Conservation (phyloP, 768 basidiomycete species). For the Phaffia tasmanica region DNA sequence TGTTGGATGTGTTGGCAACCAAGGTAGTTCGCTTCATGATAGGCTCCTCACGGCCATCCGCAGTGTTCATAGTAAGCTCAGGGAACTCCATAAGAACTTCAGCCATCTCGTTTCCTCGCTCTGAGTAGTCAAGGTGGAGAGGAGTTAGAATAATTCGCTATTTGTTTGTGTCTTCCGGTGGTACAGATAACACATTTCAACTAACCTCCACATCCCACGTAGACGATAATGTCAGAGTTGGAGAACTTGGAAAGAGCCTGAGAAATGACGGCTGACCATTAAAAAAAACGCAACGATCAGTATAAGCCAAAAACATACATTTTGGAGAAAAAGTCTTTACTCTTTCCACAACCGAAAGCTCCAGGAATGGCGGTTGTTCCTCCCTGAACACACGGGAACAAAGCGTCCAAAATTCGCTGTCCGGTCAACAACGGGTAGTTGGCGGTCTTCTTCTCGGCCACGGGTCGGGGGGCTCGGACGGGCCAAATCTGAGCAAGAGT, state of each 20-base stretch:
- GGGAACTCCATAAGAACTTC: slow-evolving; percentile 93
- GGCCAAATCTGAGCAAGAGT: slow-evolving; percentile 99
- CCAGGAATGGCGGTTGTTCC: slow-evolving; percentile 96
- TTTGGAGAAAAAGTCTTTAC: neutral
- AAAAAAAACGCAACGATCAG: neutral
- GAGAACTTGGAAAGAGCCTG: slow-evolving; percentile 97
- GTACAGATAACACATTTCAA: too few species aligned
- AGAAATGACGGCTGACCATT: slow-evolving; percentile 67
- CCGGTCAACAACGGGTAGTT: slow-evolving; percentile 86
- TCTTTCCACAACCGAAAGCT: slow-evolving; percentile 93
- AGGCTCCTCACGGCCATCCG: slow-evolving; percentile 78
- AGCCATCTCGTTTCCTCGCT: slow-evolving; percentile 78
- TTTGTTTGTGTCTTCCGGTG: too few species aligned
- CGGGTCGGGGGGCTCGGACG: slow-evolving; percentile 91
- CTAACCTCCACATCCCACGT: slow-evolving; percentile 66
- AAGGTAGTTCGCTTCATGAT: slow-evolving; percentile 99
- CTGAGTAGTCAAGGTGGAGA: slow-evolving; percentile 44
- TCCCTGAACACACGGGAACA: slow-evolving; percentile 94
- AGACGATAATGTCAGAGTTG: slow-evolving; percentile 98
- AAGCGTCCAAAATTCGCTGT: slow-evolving; percentile 88
- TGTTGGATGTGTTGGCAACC: slow-evolving; percentile 98
- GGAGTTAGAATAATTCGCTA: too few species aligned
- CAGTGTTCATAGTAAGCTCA: slow-evolving; percentile 80
- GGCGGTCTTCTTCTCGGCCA: slow-evolving; percentile 88
- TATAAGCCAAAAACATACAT: neutral